phyloP scores from a whole-genome alignment of 2,329 filamentous ascomycete genomes.

The Alternaria triticimaculans region DNA sequence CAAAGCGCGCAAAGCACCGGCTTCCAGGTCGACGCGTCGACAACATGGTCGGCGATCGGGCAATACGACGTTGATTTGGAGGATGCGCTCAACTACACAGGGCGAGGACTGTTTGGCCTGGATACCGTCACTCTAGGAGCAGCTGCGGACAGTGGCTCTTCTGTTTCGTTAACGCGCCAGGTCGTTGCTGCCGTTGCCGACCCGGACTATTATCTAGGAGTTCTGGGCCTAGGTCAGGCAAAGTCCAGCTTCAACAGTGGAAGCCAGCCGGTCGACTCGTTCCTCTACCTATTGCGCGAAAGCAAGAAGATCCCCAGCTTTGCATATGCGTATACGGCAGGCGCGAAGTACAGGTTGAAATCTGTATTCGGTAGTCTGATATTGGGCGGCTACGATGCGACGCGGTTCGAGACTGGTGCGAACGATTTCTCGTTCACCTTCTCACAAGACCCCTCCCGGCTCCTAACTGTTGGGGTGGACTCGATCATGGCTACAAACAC shows the following conservation, averaged over 20 bases:
- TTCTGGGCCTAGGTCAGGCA: conserved; percentile 38
- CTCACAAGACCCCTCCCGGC: conserved; percentile 37
- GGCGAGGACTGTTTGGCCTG: conserved; percentile 40
- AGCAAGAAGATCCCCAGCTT: conserved; percentile 41
- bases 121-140: conserved; percentile 39
- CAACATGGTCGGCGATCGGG: conserved; percentile 44
- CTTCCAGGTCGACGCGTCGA: conserved; percentile 39
- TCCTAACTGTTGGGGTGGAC: conserved; percentile 44
- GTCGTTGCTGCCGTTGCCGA: conserved; percentile 41
- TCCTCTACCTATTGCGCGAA: conserved; percentile 39
- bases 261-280: conserved; percentile 32
- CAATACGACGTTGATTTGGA: conserved; percentile 42
- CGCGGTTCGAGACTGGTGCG: conserved; percentile 41
- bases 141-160: conserved; percentile 20
- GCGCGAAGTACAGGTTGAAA: conserved; percentile 43
- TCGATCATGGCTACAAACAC: conserved; percentile 43
- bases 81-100: conserved; percentile 34
- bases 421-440: conserved; percentile 44
- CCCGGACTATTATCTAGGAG: conserved; percentile 39
- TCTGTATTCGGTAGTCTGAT: conserved; percentile 46
- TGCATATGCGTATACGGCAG: conserved; percentile 47
- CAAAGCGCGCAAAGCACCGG: conserved; percentile 38
- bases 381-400: conserved; percentile 52
- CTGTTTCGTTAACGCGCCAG: conserved; percentile 34
- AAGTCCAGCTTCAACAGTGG: conserved; percentile 40